Percentiles rank a stretch among this genome's conserved stretches.
phyloP scores from a whole-genome alignment of 352 stramenopile genomes.

The Phytophthora capsici region DNA sequence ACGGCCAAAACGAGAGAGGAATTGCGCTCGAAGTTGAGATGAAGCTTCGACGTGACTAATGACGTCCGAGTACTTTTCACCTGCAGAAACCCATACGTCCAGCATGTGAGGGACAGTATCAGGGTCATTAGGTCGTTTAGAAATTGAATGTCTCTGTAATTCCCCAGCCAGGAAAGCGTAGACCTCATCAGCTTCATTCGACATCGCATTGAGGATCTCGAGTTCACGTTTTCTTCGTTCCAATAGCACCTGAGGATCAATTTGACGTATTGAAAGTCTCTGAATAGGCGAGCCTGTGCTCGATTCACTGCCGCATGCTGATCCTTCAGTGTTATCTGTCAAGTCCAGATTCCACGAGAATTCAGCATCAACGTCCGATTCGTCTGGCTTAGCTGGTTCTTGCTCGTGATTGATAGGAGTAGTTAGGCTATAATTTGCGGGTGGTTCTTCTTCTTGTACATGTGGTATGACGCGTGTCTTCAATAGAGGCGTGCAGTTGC shows the following conservation, averaged over 20 bases:
- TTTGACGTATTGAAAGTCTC: constrained; percentile 2
- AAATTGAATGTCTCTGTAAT: constrained; percentile 41
- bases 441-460: not conserved
- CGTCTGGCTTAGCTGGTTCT: constrained; percentile 15
- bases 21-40: constrained; percentile 31
- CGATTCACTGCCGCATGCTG: constrained; percentile 23
- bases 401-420: constrained; percentile 17
- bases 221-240: constrained; percentile 19
- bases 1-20: constrained; percentile 58
- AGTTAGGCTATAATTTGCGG: not conserved
- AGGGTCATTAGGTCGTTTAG: constrained; percentile 38
- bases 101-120: constrained; percentile 64
- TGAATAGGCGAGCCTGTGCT: constrained; percentile 15
- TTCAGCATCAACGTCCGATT: constrained; percentile 18
- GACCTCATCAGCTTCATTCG: constrained; percentile 71
- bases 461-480: constrained; percentile 1
- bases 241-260: constrained; percentile 13
- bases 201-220: constrained; percentile 26
- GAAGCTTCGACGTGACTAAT: constrained; percentile 44
- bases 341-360: constrained; percentile 32
- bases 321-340: constrained; percentile 10
- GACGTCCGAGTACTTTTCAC: constrained; percentile 72
- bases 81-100: constrained; percentile 68
- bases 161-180: constrained; percentile 61
- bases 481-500: constrained; percentile 26